Evolutionary conservation across 2,329 filamentous ascomycete species (phyloP), one percentile per base, ranked within the genome.

Genomic region (Aspergillus sp.): DNA sequence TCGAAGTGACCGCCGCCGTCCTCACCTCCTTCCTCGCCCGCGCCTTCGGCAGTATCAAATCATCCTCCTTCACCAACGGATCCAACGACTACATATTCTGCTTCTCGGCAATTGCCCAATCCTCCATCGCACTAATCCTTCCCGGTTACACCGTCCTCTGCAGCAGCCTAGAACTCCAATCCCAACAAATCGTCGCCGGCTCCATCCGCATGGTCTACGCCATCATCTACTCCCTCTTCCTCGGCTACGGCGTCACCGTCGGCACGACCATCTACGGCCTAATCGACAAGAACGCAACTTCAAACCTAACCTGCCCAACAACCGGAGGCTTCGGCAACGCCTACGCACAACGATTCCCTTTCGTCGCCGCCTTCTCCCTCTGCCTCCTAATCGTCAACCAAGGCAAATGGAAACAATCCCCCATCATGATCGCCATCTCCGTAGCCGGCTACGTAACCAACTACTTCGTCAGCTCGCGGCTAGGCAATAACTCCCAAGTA

Each of bases 331-430:
- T 61, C 51, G 61, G 61, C 39, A 78, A 82, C 50, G 62, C 69
- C 30, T 73, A 72, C 47, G 62, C 69, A 8, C 84, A 81, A 63
- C 84, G 83, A 61, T 92, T 92, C 76, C 77, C 88, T 36, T 92
- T 91, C 70, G 91, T 93, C 0, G 84, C 89, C 0, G 76, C 83
- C 2, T 94, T 92, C 71, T 87, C 90, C 19, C 70, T 91, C 38
- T 91, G 88, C 71, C 82, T 92, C 43, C 89, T 89, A 63, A 82
- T 92, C 68, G 88, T 93, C 74, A 92, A 93, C 75, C 90, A 94
- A 67, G 89, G 89, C 59, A 91, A 91, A 75, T 91, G 85, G 84
- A 88, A 85, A 67, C 90, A 94, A 71, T 84, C 87, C 39, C 90
- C 90, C 0, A 82, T 90, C 55, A 94, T 93, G 90, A 78, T 90